Conservation (phyloP, 177 flowering plant species). For the Vitis hybrid region DNA sequence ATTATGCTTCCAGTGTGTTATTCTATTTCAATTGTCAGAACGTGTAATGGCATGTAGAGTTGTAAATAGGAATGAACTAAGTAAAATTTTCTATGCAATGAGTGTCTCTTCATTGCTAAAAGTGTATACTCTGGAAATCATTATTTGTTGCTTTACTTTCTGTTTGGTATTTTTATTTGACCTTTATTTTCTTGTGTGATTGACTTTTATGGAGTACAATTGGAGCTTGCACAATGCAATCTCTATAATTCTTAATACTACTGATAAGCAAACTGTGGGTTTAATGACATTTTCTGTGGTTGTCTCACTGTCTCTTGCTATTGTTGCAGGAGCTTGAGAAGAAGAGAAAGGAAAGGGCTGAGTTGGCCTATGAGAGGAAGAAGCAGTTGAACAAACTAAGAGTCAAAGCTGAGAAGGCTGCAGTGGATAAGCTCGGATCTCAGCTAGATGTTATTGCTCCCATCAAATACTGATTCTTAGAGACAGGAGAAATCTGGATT, state of each 20-base stretch:
- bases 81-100: too few relatives aligned
- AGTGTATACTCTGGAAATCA: background rate
- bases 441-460: constrained; percentile 66
- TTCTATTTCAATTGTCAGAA: too few relatives aligned
- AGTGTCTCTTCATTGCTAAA: too few relatives aligned
- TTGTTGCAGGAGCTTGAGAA: constrained; percentile 68
- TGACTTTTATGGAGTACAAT: background rate
- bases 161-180: background rate
- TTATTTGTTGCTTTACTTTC: background rate
- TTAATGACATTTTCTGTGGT: background rate
- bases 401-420: constrained; percentile 73
- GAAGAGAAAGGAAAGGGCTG: constrained; percentile 77
- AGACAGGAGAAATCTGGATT: too few relatives aligned
- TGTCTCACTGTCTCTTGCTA: background rate
- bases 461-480: constrained; percentile 45
- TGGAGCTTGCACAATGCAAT: background rate
- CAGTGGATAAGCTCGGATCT: constrained; percentile 76
- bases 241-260: too few relatives aligned
- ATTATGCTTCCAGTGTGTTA: too few relatives aligned
- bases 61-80: too few relatives aligned
- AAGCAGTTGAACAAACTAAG: constrained; percentile 69
- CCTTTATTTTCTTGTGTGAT: background rate
- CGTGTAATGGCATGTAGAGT: too few relatives aligned
- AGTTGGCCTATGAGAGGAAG: constrained; percentile 65
- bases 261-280: too few relatives aligned